These are phyloP conservation scores for Teunomyces tritomae DNA, from an alignment of 805 yeast species.

Conservation along the genomic window DNA sequence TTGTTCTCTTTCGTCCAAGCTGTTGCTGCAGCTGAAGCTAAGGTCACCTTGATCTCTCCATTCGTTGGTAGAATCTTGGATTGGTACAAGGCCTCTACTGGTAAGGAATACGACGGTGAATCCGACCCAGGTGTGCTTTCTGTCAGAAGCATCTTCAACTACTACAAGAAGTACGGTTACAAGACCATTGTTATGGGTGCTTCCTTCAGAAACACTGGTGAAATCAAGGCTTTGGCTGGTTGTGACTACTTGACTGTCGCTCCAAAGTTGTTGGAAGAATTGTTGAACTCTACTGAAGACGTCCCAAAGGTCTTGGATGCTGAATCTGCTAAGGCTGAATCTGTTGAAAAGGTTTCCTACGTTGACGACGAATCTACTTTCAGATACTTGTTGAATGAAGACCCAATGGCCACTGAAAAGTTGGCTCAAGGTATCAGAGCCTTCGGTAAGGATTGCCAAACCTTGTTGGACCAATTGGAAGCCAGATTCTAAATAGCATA, in stretches of 20 bases:
- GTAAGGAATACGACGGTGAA: slow-evolving; percentile 76
- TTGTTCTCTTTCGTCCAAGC: slow-evolving; percentile 96
- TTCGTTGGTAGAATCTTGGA: slow-evolving; percentile 98
- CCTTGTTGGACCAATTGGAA: slow-evolving; percentile 68
- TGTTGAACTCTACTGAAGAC: slow-evolving; percentile 69
- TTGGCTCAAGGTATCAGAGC: slow-evolving; percentile 96
- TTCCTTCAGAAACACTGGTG: slow-evolving; percentile 96
- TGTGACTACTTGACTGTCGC: slow-evolving; percentile 94
- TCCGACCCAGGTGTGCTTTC: slow-evolving; percentile 96
- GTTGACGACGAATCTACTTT: slow-evolving; percentile 84
- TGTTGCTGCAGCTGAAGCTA: slow-evolving; percentile 98
- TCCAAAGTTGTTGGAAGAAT: slow-evolving; percentile 87
- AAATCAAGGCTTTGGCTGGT: slow-evolving; percentile 95
- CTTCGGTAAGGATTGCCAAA: slow-evolving; percentile 89
- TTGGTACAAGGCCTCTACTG: slow-evolving; percentile 95
- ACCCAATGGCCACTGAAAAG: slow-evolving; percentile 98
- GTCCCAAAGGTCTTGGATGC: slow-evolving; percentile 84
- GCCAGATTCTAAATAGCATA: slow-evolving; percentile 43
- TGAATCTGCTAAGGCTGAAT: slow-evolving; percentile 46
- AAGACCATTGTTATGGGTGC: slow-evolving; percentile 99
- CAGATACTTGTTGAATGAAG: slow-evolving; percentile 91
- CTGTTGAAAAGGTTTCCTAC: slow-evolving; percentile 63
- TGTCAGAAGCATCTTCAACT: slow-evolving; percentile 87
- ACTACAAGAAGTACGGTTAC: slow-evolving; percentile 96
- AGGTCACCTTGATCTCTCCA: slow-evolving; percentile 94